These are phyloP conservation scores for Aureobasidium sp. DNA, from an alignment of 2,329 filamentous ascomycete species.

Conservation along the genomic window DNA sequence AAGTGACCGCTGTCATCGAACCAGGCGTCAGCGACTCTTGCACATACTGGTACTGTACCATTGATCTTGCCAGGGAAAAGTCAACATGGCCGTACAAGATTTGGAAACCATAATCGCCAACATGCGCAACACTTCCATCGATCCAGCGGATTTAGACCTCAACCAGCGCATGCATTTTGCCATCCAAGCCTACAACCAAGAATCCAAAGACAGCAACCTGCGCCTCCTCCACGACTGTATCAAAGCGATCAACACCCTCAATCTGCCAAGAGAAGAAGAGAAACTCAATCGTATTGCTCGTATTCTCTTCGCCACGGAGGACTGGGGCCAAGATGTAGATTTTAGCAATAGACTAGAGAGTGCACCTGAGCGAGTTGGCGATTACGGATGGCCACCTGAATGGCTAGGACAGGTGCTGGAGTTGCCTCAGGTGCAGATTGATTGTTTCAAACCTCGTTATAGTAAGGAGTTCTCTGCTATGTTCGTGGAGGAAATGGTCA, in stretches of 20 bases:
- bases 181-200: neutral
- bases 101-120: neutral
- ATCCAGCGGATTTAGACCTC: neutral
- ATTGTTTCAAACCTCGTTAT: neutral
- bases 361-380: neutral
- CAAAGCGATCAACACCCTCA: neutral
- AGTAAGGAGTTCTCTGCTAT: neutral
- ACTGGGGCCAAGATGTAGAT: neutral
- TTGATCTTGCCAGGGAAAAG: neutral
- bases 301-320: neutral
- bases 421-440: neutral
- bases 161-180: neutral
- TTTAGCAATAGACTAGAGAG: neutral
- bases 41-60: too few relatives aligned
- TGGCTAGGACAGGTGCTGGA: neutral
- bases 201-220: neutral
- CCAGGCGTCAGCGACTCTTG: neutral
- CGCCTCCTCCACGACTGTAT: neutral
- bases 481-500: neutral
- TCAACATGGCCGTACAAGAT: neutral
- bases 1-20: neutral
- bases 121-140: too few relatives aligned
- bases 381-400: neutral
- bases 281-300: neutral
- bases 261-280: neutral